Base-by-base conservation (phyloP, 305 asterid genomes). In the Vinca major region DNA sequence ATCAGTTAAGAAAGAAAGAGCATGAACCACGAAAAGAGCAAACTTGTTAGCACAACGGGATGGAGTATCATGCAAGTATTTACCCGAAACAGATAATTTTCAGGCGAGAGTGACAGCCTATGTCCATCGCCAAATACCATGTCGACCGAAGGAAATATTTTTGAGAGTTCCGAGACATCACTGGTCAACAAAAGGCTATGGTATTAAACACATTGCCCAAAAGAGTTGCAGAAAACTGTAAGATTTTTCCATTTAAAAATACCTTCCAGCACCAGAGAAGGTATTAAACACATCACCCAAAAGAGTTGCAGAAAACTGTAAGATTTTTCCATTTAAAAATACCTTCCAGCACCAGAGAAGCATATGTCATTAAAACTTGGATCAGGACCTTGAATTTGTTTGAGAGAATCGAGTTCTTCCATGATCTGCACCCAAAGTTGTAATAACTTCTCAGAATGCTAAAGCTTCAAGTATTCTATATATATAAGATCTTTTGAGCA, bases 211-310 rank as follows among this genome's bases (percentile, higher is more conserved):
- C 69, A 54, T 61, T 71, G 26, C 62, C 44, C 45, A 70, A 74
- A 74, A 65, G 48, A 65, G 70, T 65, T 70, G 37, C 56, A 48
- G 21, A 66, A n/a, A 71, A 26, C 62, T 19, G 44, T 71, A 19
- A 70, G 65, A 62, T 52, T 53, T 68, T 44, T 72, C 52, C 56
- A 64, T 20, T 33, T 70, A 44, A 56, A 70, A 57, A 66, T 82
- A 92, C 98, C 95, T 90, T 80, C 90, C 96, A 78, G 96, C 96
- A 79, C 97, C 95, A 66, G 99, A 86, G 81, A 93, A 93, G 80
- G n/a, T n/a, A n/a, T n/a, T n/a, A n/a, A n/a, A n/a, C n/a, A n/a
- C n/a, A n/a, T n/a, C n/a, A n/a, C n/a, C n/a, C n/a, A n/a, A n/a
- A n/a, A n/a, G n/a, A n/a, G n/a, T n/a, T n/a, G n/a, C n/a, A n/a